Evolutionary conservation across 305 asterid species (phyloP).

Genomic region (Solanum hybrid): DNA sequence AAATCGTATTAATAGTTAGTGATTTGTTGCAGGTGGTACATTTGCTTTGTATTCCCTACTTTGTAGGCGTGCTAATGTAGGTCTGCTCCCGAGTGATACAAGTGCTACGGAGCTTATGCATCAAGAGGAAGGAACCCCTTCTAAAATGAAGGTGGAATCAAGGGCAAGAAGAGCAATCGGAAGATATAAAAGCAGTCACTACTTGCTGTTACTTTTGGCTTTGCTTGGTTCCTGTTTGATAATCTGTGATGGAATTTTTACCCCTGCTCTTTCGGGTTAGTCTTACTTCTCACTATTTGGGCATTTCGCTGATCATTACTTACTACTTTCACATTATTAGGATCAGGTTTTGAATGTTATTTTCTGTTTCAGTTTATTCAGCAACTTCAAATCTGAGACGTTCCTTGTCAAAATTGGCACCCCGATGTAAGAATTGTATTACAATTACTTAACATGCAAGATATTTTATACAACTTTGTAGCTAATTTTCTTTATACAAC

Average conservation of each 20-base stretch:
- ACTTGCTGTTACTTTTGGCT: conserved; percentile 61
- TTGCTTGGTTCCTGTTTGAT: conserved; percentile 90
- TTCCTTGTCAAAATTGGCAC: conserved; percentile 50
- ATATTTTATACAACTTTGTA: background rate
- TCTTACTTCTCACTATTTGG: background rate
- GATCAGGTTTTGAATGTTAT: background rate
- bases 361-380: conserved; percentile 46
- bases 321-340: background rate
- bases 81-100: conserved; percentile 58
- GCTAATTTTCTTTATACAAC: background rate
- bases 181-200: conserved; percentile 60
- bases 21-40: conserved; percentile 71
- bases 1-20: background rate
- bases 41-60: conserved; percentile 77
- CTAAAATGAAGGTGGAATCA: conserved; percentile 35
- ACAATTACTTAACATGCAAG: background rate
- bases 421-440: conserved; percentile 33
- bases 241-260: conserved; percentile 70
- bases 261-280: conserved; percentile 90
- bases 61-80: conserved; percentile 76
- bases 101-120: conserved; percentile 36
- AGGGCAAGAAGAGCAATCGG: conserved; percentile 64
- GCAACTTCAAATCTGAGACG: conserved; percentile 67
- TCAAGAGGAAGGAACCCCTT: conserved; percentile 31
- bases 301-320: background rate